Evolutionary conservation across 1,139 yeast species (phyloP).

Genomic region (Kurtzmaniella natalensis): DNA sequence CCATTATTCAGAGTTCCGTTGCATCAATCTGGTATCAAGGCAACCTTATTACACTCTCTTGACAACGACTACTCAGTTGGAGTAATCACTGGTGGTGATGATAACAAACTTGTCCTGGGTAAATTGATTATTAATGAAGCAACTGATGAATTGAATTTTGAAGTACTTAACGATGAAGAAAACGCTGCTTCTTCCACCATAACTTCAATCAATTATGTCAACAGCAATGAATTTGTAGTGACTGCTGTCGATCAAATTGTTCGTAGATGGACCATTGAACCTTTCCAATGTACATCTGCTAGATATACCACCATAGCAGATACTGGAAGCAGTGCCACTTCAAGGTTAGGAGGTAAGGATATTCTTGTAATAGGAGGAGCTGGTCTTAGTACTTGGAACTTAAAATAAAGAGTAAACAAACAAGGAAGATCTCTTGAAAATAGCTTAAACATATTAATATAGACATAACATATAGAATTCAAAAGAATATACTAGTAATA

Average conservation of each 20-base stretch:
- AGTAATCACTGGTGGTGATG: slow-evolving; percentile 85
- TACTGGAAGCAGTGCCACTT: slow-evolving; percentile 65
- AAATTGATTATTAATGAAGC: slow-evolving; percentile 21
- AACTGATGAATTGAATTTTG: slow-evolving; percentile 14
- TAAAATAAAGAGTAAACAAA: slow-evolving; percentile 7
- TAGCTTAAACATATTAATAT: not conserved
- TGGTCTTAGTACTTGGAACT: slow-evolving; percentile 58
- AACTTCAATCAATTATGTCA: slow-evolving; percentile 51
- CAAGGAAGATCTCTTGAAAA: no score
- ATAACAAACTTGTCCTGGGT: slow-evolving; percentile 62
- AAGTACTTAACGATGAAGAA: slow-evolving; percentile 29
- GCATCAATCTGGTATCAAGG: slow-evolving; percentile 84
- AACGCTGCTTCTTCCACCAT: slow-evolving; percentile 85
- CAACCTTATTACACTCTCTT: slow-evolving; percentile 24
- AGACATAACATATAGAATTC: no score
- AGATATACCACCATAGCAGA: slow-evolving; percentile 83
- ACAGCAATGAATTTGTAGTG: slow-evolving; percentile 29
- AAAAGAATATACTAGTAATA: no score
- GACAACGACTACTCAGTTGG: slow-evolving; percentile 19
- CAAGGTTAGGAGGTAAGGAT: slow-evolving; percentile 18
- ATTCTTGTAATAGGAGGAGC: slow-evolving; percentile 64
- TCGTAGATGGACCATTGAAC: slow-evolving; percentile 53
- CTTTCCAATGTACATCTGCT: slow-evolving; percentile 35
- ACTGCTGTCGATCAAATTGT: slow-evolving; percentile 79
- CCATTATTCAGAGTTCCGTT: slow-evolving; percentile 45